Evolutionary conservation across 805 yeast genomes (phyloP), one percentile per base, ranked within the genome.

Genomic region (Saturnispora diversa): DNA sequence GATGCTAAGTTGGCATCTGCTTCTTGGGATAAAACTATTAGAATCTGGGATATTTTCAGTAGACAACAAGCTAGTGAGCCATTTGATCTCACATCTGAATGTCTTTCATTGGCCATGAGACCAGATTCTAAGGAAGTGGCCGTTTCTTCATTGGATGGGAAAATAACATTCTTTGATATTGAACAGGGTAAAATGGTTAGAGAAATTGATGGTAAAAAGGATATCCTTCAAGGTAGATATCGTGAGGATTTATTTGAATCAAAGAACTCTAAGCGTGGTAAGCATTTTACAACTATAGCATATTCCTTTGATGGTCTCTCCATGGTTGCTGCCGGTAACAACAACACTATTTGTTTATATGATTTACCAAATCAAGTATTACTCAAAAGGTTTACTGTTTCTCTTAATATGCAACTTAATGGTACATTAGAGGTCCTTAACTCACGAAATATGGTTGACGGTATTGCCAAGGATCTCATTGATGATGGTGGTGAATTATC

Each of bases 121-220:
- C 97, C 96, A 0, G 97, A 92, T 56, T 84, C 94, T n/a, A 82
- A 84, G 54, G 83, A 83, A 57, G 70, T 92, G 31, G 94, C 95
- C 0, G 94, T 84, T 1, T 71, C 90, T 15, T 82, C 97, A 0
- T 67, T 90, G 51, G 94, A 83, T 59, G 98, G 98, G 5, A 86
- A 84, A 57, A 68, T 92, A 13, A 63, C 83, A 2, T 74, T 86
- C 35, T 92, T 86, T 77, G 88, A 90, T 54, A 72, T 86, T 33
- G 92, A 81, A 53, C 70, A 70, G 36, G 95, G 86, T 10, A 78
- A 76, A 50, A 96, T 88, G 61, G 67, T 74, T 3, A 88, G 87
- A 47, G 71, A 78, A 40, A 80, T 92, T 44, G 97, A 92, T 59
- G 90, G 92, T 39, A 76, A 80, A 50, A 77, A 74, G 45, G 97